phyloP scores from a whole-genome alignment of 768 basidiomycete genomes.

The Ramaria rubella region DNA sequence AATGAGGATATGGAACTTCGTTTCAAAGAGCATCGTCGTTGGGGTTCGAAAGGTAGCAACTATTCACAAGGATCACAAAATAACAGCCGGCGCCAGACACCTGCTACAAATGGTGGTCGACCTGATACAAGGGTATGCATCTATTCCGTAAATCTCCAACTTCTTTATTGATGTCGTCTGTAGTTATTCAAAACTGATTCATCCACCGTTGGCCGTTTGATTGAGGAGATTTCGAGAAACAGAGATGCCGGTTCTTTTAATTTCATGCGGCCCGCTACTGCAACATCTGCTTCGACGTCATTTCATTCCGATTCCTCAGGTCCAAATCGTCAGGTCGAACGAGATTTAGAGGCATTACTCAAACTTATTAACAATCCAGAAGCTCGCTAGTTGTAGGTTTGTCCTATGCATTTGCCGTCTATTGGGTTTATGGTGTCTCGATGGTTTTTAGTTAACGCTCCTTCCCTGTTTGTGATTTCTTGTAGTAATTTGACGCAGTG shows the following conservation, averaged over 20 bases:
- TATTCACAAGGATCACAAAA: constrained; percentile 26
- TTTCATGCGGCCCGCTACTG: constrained; percentile 43
- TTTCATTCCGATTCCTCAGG: constrained; percentile 40
- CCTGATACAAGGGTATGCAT: constrained; percentile 76
- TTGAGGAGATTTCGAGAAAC: constrained; percentile 75
- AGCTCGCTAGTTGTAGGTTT: background rate
- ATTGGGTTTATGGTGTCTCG: background rate
- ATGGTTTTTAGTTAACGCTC: background rate
- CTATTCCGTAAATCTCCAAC: background rate
- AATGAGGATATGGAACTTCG: constrained; percentile 63
- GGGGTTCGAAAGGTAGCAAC: constrained; percentile 59
- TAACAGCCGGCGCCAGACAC: constrained; percentile 50
- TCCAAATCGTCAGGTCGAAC: constrained; percentile 2
- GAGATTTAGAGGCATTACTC: constrained; percentile 9
- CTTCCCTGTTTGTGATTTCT: constrained; percentile 13
- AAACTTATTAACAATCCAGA: background rate
- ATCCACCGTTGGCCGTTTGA: constrained; percentile 74
- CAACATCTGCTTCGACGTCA: constrained; percentile 57
- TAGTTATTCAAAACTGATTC: constrained; percentile 73
- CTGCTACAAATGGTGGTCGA: constrained; percentile 45
- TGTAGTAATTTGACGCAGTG: constrained; percentile 16
- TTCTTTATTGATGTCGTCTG: constrained; percentile 4
- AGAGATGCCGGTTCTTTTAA: constrained; percentile 84
- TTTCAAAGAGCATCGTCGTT: constrained; percentile 68
- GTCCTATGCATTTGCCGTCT: background rate